Base-by-base conservation (phyloP, 139 green algal species). In the Coccomyxa sp. region DNA sequence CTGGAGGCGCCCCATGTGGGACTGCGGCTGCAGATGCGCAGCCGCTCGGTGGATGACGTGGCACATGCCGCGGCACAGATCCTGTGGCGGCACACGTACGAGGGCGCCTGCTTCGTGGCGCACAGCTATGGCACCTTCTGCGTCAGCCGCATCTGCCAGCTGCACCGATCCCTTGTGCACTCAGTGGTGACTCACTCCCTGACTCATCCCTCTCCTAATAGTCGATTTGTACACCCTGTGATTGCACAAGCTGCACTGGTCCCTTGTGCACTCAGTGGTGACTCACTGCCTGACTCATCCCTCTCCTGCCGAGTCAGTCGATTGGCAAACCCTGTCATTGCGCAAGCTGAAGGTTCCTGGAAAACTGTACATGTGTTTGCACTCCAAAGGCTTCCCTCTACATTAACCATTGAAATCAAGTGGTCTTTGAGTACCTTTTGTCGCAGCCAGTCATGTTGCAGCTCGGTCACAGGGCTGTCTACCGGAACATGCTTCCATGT, bases 101-200 rank as follows among this genome's bases (percentile, higher is more conserved):
- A 31, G 14, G 75, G 84, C 18, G 86, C 85, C 13, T 86, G 71
- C 32, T 71, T 92, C 30, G 79, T 90, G n/a, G 88, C 58, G 0
- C 90, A 93, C 83, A 81, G n/a, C 23, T 93, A 89, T 84, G 90
- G 90, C 38, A 93, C 90, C 12, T 90, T 93, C 76, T 80, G 79
- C 51, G 79, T 76, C n/a, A 89, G 86, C 0, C 81, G 88, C 30
- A 80, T 92, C 27, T 83, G 81, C 71, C 86, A 90, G 79, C 84
- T 89, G 27, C 58, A 84, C 66, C 88, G 79, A 10, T 27, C 83
- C 21, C 66, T 82, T 21, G 84, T 85, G 57, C 76, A 85, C 10
- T 80, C 77, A 16, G 28, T 85, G 75, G 84, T 85, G 59, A 45
- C 71, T 30, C 21, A 51, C 38, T 51, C 38, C 38, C 38, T 51